Evolutionary conservation across 2,329 filamentous ascomycete genomes (phyloP).

Genomic region (Ceratocystis papillata): DNA sequence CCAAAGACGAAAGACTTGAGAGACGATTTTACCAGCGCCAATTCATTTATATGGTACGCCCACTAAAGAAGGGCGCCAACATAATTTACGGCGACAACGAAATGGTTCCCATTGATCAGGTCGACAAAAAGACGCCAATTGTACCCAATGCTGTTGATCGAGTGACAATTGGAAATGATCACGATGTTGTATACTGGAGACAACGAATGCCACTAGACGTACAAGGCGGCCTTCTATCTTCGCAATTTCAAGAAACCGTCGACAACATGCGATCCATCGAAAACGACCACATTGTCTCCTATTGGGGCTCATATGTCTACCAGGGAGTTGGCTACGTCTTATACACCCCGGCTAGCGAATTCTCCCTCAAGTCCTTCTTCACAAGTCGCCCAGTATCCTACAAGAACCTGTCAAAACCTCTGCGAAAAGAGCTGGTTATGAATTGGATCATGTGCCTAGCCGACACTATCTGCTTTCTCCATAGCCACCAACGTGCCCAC

Average conservation of each 20-base stretch:
- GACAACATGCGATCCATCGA: constrained; percentile 47
- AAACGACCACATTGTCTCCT: constrained; percentile 59
- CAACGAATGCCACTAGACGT: constrained; percentile 40
- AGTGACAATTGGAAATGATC: constrained; percentile 52
- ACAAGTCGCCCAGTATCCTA: constrained; percentile 51
- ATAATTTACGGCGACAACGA: constrained; percentile 55
- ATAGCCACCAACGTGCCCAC: constrained; percentile 53
- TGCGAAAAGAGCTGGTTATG: constrained; percentile 49
- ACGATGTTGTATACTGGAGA: constrained; percentile 47
- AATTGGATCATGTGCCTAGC: constrained; percentile 67
- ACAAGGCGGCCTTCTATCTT: constrained; percentile 37
- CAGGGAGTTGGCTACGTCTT: constrained; percentile 54
- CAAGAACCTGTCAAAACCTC: constrained; percentile 50
- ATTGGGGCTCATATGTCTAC: constrained; percentile 60
- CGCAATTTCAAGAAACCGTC: constrained; percentile 52
- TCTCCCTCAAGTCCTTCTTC: constrained; percentile 56
- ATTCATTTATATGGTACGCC: constrained; percentile 57
- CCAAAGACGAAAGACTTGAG: constrained; percentile 52
- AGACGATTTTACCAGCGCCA: constrained; percentile 60
- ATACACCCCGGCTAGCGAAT: constrained; percentile 55
- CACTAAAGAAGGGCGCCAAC: constrained; percentile 50
- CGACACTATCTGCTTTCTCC: constrained; percentile 57
- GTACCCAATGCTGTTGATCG: constrained; percentile 39
- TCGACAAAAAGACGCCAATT: constrained; percentile 46
- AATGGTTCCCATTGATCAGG: constrained; percentile 56